Evolutionary conservation across 306 rosid species (phyloP), one percentile per base, ranked within the genome.

Genomic region (Dryas octopetala): DNA sequence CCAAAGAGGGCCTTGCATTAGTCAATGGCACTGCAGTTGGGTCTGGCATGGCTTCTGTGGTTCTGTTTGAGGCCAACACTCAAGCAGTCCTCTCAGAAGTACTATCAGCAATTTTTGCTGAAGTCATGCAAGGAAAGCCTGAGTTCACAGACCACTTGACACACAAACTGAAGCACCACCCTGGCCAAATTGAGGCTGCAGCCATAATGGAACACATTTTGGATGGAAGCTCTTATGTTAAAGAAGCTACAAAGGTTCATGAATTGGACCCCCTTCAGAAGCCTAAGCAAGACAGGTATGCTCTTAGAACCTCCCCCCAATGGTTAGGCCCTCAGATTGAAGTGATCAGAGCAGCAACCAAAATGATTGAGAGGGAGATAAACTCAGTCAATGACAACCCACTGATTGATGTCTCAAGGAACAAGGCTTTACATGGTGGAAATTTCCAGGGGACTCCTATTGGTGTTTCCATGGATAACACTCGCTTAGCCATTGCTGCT

Each of bases 131-230:
- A 55, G 98, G 98, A 23, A 93, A 91, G 40, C 94, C 94, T 0
- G 96, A 93, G 47, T 93, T 93, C 70, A 89, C 97, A 0, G 98
- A 93, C 59, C 96, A 93, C 59, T 81, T 93, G 86, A 91, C 96
- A 0, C 98, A 93, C 65, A 93, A 88, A 46, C 50, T 93, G 79
- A 93, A 93, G 75, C 98, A 89, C 69, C 98, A 93, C 46, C 98
- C 98, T 45, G 98, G 98, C 6, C 98, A 93, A n/a, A 93, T 93
- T 79, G 98, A 93, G 73, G 98, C 98, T 60, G 98, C 96, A 2
- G 98, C 98, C 45, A 88, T 93, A 68, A 93, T 93, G 98, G 98
- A 93, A 72, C 96, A 93, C 84, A 89, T 93, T 74, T 75, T 93
- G 11, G 94, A 85, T 72, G 98, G 98, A 47, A 93, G 98, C 64